Evolutionary conservation across 768 basidiomycete genomes (phyloP).

Genomic region (Lentinula detonsa): DNA sequence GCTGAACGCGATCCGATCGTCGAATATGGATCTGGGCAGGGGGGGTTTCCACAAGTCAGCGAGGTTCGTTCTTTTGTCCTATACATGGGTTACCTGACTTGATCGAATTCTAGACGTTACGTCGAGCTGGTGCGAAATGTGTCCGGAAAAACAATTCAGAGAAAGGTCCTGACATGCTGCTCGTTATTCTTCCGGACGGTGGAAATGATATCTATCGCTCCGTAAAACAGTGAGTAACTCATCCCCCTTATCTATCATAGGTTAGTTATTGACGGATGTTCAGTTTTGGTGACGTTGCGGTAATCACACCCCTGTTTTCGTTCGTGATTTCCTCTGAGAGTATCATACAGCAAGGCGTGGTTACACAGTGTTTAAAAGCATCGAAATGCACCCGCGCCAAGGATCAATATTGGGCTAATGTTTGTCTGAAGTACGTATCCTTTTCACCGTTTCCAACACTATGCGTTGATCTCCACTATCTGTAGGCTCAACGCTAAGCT

Average conservation of each 20-base stretch:
- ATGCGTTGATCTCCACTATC: background rate
- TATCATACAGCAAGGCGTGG: slow-evolving; percentile 37
- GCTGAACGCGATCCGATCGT: background rate
- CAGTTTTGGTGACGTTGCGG: slow-evolving; percentile 33
- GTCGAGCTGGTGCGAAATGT: slow-evolving; percentile 26
- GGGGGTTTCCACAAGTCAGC: background rate
- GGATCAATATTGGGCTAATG: slow-evolving; percentile 47
- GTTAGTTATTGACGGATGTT: background rate
- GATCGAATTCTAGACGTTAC: background rate
- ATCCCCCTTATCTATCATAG: background rate
- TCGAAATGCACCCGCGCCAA: slow-evolving; percentile 37
- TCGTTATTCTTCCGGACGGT: slow-evolving; percentile 47
- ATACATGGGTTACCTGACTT: background rate
- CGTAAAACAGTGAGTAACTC: slow-evolving; percentile 45
- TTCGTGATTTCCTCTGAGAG: slow-evolving; percentile 22
- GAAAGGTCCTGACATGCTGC: slow-evolving; percentile 34
- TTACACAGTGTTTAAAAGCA: slow-evolving; percentile 48
- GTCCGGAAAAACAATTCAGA: slow-evolving; percentile 19
- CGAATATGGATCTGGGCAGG: background rate
- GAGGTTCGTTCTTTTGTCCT: background rate
- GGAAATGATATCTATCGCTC: slow-evolving; percentile 50
- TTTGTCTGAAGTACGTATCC: slow-evolving; percentile 38
- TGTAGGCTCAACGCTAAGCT: background rate
- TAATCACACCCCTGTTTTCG: background rate
- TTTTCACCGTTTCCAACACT: background rate